Base-by-base conservation (phyloP, 257 asterid genomes). In the Gentiana macrophylla region DNA sequence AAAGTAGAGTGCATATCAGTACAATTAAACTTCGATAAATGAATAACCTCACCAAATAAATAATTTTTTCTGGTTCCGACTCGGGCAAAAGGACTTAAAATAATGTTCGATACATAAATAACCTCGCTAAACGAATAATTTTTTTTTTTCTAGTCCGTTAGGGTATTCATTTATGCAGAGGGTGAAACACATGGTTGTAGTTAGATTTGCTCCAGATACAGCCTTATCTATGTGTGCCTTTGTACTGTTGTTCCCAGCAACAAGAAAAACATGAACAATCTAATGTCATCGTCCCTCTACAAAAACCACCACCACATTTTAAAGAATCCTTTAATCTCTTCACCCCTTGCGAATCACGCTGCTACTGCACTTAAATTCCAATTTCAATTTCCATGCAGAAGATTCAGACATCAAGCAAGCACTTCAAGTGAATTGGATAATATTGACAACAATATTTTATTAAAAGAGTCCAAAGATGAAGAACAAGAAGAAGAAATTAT, bases 351-450 rank as follows among this genome's bases (percentile, higher is more conserved):
- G 3, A 9, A 4, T 36, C 55, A 34, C 45, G 8, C 6, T n/a
- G 13, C 24, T 24, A 24, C 24, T 24, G 24, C 24, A 53, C 4
- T 50, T 54, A 2, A 36, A 52, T 56, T 6, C 61, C 46, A 7
- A 2, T 41, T 41, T 47, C 49, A 10, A 36, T 53, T 24, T 66
- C 41, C 53, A 12, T 47, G 59, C 63, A 76, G 36, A 41, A 57
- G 65, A 52, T 66, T 79, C 69, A 72, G 72, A 70, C 52, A 74
- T 15, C 65, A 50, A 35, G 82, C 89, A n/a, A 53, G 50, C 48
- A 74, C 73, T 55, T 70, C 94, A 35, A 77, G 78, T 64, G 94
- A 75, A 52, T 58, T 72, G 63, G 77, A 80, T 60, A 57, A 67
- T 7, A 24, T 24, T 24, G 24, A 24, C 24, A 68, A 64, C 37